Evolutionary conservation across 2,329 filamentous ascomycete genomes (phyloP).

Genomic region (Simplicillium aogashimaense): DNA sequence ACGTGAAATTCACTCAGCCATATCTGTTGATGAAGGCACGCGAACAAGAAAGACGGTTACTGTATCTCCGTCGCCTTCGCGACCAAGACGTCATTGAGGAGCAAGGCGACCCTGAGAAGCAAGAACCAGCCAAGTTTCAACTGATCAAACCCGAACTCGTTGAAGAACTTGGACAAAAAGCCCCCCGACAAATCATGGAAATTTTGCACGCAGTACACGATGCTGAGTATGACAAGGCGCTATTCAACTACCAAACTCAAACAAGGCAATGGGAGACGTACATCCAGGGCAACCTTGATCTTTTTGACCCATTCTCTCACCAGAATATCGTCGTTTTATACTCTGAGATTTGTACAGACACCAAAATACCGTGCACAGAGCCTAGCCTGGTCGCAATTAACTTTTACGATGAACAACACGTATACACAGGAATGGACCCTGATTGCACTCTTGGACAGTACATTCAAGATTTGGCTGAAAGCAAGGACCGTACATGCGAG

Average conservation of each 20-base stretch:
- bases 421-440: conserved; percentile 59
- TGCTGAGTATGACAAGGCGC: conserved; percentile 89
- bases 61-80: conserved; percentile 71
- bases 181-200: conserved; percentile 81
- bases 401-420: conserved; percentile 90
- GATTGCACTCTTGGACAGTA: conserved; percentile 94
- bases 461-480: conserved; percentile 77
- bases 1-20: conserved; percentile 89
- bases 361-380: conserved; percentile 85
- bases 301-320: conserved; percentile 92
- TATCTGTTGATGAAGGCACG: conserved; percentile 87
- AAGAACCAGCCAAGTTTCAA: conserved; percentile 65
- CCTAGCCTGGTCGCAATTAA: conserved; percentile 83
- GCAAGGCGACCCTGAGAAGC: conserved; percentile 47
- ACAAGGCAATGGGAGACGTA: conserved; percentile 96
- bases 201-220: conserved; percentile 92
- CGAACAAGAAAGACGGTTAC: conserved; percentile 77
- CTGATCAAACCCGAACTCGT: conserved; percentile 95
- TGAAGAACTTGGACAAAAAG: conserved; percentile 67
- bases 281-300: conserved; percentile 73
- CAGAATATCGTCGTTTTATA: conserved; percentile 94
- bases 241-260: conserved; percentile 89
- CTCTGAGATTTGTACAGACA: conserved; percentile 86
- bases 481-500: conserved; percentile 67
- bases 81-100: conserved; percentile 61